Conservation (phyloP, 148 eudicot genomes). For the Diospyros lotus region DNA sequence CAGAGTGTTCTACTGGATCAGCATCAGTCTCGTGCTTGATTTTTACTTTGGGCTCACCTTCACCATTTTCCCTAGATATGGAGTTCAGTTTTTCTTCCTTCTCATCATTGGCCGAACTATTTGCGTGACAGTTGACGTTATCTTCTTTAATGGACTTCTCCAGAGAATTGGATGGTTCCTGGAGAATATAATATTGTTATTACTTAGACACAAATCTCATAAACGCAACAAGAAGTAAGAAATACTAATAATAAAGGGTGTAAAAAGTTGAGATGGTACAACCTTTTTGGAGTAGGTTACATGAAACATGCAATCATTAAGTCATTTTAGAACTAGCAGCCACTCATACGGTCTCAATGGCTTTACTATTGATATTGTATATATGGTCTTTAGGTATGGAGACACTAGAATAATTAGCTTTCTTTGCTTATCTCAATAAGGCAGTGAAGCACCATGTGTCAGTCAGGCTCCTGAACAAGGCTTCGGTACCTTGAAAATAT, state of each 20-base stretch:
- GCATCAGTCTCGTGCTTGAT: too few species aligned
- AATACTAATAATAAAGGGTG: neutral
- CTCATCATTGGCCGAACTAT: neutral
- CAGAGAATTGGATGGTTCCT: neutral
- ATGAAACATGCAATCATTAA: neutral
- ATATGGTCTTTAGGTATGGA: neutral
- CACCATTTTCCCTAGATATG: neutral
- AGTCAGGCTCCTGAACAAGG: neutral
- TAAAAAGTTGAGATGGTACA: neutral
- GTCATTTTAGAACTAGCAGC: neutral
- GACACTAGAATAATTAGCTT: neutral
- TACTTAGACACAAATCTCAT: neutral
- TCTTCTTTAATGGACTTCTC: conserved; percentile 2
- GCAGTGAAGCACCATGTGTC: neutral
- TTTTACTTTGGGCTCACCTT: neutral
- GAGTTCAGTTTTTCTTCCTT: conserved; percentile 1
- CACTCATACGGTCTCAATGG: neutral
- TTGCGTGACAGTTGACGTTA: neutral
- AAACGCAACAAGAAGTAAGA: neutral
- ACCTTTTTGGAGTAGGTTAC: neutral
- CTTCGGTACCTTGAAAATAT: neutral
- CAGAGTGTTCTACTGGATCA: too few species aligned
- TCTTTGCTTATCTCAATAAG: neutral
- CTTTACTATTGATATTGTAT: neutral
- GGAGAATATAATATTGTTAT: too few species aligned